These are phyloP conservation scores for Tuber brumale DNA, from an alignment of 495 filamentous ascomycete species.

Conservation along the genomic window DNA sequence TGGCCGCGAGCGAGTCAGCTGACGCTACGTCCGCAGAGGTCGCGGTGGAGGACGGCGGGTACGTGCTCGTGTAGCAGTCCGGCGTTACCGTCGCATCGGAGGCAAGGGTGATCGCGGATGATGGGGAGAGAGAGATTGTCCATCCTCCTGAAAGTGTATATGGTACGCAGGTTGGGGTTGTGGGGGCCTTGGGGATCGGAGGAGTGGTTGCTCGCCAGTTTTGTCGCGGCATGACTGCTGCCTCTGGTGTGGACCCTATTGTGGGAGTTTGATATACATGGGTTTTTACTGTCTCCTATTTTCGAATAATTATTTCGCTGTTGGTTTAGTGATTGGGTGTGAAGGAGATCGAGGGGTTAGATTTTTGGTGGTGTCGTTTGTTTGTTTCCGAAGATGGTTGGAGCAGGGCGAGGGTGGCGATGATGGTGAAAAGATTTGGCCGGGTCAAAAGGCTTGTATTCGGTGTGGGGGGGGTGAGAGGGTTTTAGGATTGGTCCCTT, in stretches of 20 bases:
- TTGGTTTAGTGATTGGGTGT: background rate
- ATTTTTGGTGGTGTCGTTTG: background rate
- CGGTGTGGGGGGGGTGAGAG: background rate
- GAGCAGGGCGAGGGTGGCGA: background rate
- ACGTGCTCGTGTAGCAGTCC: slow-evolving; percentile 34
- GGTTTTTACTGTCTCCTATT: background rate
- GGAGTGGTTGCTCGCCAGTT: slow-evolving; percentile 37
- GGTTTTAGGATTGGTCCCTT: background rate
- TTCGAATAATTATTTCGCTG: background rate
- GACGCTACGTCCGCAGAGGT: background rate
- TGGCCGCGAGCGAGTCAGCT: slow-evolving; percentile 42
- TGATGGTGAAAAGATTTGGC: background rate
- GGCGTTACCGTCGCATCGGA: slow-evolving; percentile 48
- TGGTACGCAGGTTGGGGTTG: slow-evolving; percentile 49
- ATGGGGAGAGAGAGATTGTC: slow-evolving; percentile 52
- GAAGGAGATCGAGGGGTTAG: background rate
- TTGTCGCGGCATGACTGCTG: slow-evolving; percentile 30
- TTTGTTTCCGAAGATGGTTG: background rate
- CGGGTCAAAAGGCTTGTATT: slow-evolving; percentile 2
- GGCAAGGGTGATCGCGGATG: slow-evolving; percentile 54
- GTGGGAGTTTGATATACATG: slow-evolving; percentile 6
- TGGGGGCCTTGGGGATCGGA: slow-evolving; percentile 11
- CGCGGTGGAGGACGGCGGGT: slow-evolving; percentile 25
- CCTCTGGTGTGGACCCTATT: background rate
- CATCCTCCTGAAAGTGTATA: slow-evolving; percentile 59